phyloP scores from a whole-genome alignment of 306 rosid genomes.

The Citrullus amarus region DNA sequence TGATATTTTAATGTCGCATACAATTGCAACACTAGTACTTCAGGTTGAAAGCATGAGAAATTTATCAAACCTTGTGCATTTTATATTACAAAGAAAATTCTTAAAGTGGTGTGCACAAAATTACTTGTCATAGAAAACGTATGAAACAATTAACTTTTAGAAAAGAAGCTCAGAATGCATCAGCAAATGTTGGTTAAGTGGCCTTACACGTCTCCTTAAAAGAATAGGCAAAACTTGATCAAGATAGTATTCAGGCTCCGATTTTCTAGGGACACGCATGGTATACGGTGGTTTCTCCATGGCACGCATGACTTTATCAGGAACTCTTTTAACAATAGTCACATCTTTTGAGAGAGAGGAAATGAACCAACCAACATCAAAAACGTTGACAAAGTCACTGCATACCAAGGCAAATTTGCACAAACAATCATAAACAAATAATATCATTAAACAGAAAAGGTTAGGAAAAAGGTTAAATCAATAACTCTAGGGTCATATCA shows the following conservation, averaged over 20 bases:
- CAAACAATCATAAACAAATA: not conserved
- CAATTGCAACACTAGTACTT: not conserved
- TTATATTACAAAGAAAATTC: not conserved
- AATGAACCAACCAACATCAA: slow-evolving; percentile 79
- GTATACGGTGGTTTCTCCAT: slow-evolving; percentile 99
- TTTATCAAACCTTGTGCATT: not conserved
- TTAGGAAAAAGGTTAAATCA: not conserved
- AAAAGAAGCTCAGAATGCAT: not conserved
- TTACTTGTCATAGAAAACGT: not conserved
- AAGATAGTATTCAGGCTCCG: slow-evolving; percentile 90
- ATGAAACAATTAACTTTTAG: not conserved
- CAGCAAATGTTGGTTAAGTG: not conserved
- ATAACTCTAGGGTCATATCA: not conserved
- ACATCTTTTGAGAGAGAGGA: slow-evolving; percentile 80
- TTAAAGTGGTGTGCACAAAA: not conserved
- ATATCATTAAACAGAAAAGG: not conserved
- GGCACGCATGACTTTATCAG: slow-evolving; percentile 77
- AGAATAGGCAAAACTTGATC: slow-evolving; percentile 96
- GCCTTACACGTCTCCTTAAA: slow-evolving; percentile 65
- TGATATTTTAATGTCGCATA: not conserved
- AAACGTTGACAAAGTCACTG: slow-evolving; percentile 83
- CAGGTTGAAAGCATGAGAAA: not conserved
- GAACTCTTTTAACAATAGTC: slow-evolving; percentile 77
- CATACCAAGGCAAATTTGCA: slow-evolving; percentile 7
- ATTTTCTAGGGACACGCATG: slow-evolving; percentile 98